Conservation (phyloP, 2,329 filamentous ascomycete genomes). For the Stemphylium beticola region DNA sequence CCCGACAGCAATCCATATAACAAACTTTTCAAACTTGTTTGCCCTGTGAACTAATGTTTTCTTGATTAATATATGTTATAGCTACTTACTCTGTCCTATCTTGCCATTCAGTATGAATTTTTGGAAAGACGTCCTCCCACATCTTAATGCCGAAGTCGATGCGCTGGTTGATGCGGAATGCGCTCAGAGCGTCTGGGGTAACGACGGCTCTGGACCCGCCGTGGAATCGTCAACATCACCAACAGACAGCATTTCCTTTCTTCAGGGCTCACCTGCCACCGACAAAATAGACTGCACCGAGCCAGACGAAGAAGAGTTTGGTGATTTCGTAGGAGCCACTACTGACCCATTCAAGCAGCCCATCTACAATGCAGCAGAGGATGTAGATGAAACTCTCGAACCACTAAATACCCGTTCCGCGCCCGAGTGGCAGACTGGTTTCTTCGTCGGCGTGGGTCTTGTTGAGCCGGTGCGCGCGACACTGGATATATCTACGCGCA, state of each 20-base stretch:
- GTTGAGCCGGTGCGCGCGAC: constrained; percentile 1
- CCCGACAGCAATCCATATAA: neutral
- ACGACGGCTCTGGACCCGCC: too few species aligned
- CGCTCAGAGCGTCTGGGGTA: constrained; percentile 1
- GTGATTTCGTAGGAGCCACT: constrained; percentile 10
- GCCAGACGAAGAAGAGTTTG: constrained; percentile 13
- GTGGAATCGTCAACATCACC: neutral
- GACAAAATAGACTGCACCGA: neutral
- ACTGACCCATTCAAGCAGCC: constrained; percentile 6
- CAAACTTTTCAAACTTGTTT: neutral
- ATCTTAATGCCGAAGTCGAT: neutral
- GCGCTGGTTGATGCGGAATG: neutral
- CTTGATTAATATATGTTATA: neutral
- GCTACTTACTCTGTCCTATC: neutral
- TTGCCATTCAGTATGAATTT: neutral
- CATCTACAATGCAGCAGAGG: constrained; percentile 1
- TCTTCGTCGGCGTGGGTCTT: constrained; percentile 10
- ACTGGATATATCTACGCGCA: constrained; percentile 8
- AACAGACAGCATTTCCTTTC: neutral
- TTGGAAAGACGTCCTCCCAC: neutral
- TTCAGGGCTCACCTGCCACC: neutral
- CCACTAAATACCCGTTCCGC: neutral
- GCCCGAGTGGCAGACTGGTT: constrained; percentile 2
- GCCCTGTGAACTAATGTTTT: neutral
- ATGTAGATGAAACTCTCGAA: neutral